A percentile compares a stretch with the other conserved stretches of the same genome.
phyloP scores from a whole-genome alignment of 306 rosid species.

The Canavalia ensiformis region DNA sequence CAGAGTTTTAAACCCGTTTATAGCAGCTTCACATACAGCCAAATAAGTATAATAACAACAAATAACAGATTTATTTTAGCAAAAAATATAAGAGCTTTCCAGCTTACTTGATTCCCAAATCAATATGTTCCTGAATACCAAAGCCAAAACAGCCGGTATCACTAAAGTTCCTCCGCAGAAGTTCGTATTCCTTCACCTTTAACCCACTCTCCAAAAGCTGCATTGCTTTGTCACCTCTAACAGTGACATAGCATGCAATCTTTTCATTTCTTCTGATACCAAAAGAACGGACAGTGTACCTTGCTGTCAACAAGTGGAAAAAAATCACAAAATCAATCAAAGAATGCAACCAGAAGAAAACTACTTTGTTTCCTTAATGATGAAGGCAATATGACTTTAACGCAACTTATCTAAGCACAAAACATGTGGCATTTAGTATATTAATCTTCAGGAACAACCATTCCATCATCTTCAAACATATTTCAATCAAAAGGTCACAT shows the following conservation, averaged over 20 bases:
- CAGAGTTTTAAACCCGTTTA: background rate
- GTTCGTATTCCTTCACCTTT: slow-evolving; percentile 85
- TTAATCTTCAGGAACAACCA: background rate
- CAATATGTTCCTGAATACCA: slow-evolving; percentile 90
- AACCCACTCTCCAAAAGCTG: slow-evolving; percentile 88
- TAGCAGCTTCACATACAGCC: background rate
- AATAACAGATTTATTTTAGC: background rate
- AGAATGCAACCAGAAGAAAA: background rate
- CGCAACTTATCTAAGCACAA: background rate
- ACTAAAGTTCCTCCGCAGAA: slow-evolving; percentile 80
- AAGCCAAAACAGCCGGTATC: slow-evolving; percentile 89
- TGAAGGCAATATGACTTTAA: background rate
- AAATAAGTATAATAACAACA: background rate
- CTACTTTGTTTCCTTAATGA: background rate
- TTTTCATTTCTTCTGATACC: slow-evolving; percentile 89
- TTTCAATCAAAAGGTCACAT: background rate
- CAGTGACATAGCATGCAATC: slow-evolving; percentile 90
- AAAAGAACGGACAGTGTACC: slow-evolving; percentile 84
- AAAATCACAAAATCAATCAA: background rate
- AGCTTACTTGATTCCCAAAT: slow-evolving; percentile 84
- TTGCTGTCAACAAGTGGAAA: slow-evolving; percentile 54
- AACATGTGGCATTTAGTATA: background rate
- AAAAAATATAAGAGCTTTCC: background rate
- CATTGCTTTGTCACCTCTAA: slow-evolving; percentile 87
- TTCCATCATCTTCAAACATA: background rate